Base-by-base conservation (phyloP, 1,284 basidiomycete species). In the Fistulina hepatica region DNA sequence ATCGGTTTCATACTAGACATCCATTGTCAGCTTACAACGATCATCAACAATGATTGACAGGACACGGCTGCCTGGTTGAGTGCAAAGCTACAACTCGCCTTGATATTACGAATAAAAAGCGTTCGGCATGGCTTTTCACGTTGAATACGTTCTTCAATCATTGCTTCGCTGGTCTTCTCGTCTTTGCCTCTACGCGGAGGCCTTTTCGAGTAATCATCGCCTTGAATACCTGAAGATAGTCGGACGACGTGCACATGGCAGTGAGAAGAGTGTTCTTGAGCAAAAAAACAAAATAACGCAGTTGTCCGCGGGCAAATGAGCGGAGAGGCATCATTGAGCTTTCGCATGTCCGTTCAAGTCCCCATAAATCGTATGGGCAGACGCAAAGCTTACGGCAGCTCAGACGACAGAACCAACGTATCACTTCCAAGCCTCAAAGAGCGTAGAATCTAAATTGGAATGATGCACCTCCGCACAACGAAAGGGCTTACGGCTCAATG, bases 21-120 rank as follows among this genome's bases (percentile, higher is more conserved):
- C 31, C 40, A 10, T 36, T 31, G 38, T 46, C 32, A 41, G 23
- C 15, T 11, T 31, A 23, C 39, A 40, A 43, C 39, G 33, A 34
- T 47, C 27, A 43, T 23, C 34, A 16, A 9, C 23, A 10, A 6
- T 39, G 33, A 30, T 25, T 36, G n/a, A 36, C 34, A 16, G 23
- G 37, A 42, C 33, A 31, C 21, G 25, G 38, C 32, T 26, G n/a
- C 31, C 22, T 27, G 36, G 28, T 19, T 11, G 15, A 15, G 11
- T n/a, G 28, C 6, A 15, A n/a, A 8, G 15, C 11, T 8, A 9
- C 42, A 40, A 80, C 80, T 82, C 60, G 85, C 92, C 75, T 91
- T 92, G 52, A 97, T 86, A 57, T 97, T 97, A 51, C 94, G 82
- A 46, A 97, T 91, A 56, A 98, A 98, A 25, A 98, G 64, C 1